phyloP scores from a whole-genome alignment of 345 rosid species.

The Reutealis trisperma region DNA sequence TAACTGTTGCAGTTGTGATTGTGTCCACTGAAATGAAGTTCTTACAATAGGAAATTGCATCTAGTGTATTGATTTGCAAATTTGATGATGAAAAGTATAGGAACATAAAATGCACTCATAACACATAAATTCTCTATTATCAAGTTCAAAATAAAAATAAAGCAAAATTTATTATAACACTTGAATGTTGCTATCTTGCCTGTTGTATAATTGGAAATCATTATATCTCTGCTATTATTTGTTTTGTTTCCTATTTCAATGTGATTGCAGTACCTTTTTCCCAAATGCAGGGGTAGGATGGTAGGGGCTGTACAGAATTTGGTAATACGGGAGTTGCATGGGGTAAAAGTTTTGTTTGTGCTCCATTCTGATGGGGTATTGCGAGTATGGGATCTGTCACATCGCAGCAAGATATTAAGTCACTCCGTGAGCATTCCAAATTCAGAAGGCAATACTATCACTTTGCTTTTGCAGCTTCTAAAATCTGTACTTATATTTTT shows the following conservation, averaged over 20 bases:
- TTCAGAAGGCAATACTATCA: constrained; percentile 56
- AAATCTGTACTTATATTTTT: neutral
- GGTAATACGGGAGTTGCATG: constrained; percentile 51
- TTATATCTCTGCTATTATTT: neutral
- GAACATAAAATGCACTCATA: no score
- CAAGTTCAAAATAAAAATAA: neutral
- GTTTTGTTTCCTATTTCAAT: neutral
- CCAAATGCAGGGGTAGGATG: constrained; percentile 59
- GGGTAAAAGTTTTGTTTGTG: constrained; percentile 47
- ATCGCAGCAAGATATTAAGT: constrained; percentile 53
- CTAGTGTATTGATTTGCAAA: neutral
- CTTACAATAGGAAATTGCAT: neutral
- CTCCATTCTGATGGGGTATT: constrained; percentile 76
- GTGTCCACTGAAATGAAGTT: neutral
- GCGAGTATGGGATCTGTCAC: constrained; percentile 69
- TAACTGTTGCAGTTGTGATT: neutral
- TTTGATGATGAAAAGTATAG: no score
- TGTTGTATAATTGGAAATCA: neutral
- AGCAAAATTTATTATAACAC: neutral
- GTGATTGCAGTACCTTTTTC: constrained; percentile 3
- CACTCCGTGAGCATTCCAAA: constrained; percentile 49
- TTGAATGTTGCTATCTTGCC: no score
- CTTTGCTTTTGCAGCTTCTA: constrained; percentile 4
- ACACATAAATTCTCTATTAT: neutral
- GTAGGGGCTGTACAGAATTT: constrained; percentile 67